A percentile compares a stretch with the other conserved stretches of the same genome.
Evolutionary conservation across 441 rosid genomes (phyloP).

Genomic region (Syzygium syzygioides): DNA sequence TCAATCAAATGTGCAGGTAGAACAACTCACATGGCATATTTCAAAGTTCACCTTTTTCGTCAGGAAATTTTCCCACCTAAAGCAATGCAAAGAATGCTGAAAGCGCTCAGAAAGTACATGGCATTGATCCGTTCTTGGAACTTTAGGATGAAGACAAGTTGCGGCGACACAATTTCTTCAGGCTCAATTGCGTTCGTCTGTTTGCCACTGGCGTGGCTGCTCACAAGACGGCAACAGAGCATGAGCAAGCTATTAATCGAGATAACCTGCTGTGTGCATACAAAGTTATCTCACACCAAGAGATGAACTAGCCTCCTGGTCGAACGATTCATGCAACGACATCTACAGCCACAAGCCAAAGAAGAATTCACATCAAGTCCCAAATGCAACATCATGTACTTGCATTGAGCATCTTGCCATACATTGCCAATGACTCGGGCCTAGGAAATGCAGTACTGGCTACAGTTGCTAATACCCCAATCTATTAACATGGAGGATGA

Average conservation of each 20-base stretch:
- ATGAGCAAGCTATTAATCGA: background rate
- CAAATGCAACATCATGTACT: background rate
- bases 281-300: background rate
- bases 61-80: background rate
- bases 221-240: background rate
- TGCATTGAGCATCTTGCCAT: background rate
- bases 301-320: background rate
- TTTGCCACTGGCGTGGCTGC: background rate
- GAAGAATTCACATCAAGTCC: background rate
- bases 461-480: background rate
- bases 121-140: background rate
- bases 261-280: background rate
- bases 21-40: too few relatives aligned
- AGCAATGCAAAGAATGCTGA: background rate
- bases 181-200: background rate
- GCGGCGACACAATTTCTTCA: background rate
- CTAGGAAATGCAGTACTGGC: background rate
- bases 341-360: background rate
- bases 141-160: background rate
- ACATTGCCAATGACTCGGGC: background rate
- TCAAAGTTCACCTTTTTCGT: too few relatives aligned
- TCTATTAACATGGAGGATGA: background rate
- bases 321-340: background rate
- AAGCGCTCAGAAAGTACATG: background rate
- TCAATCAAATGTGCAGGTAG: too few relatives aligned